Evolutionary conservation across 192 early-diverging fungal species (phyloP), one percentile per base, ranked within the genome.

Genomic region (Gamsiella multidivaricata): DNA sequence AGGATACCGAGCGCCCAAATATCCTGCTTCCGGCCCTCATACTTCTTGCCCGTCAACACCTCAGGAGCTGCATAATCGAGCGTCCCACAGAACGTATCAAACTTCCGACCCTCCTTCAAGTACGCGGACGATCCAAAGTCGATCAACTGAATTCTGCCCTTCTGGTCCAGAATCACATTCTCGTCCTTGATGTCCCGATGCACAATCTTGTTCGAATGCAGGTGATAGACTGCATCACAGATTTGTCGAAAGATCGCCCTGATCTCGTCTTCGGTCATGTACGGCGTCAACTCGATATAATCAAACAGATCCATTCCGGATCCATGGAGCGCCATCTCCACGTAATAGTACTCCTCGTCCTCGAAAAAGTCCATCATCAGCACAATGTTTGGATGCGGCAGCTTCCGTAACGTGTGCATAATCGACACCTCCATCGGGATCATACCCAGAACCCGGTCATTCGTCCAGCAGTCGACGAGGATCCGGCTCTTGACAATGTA

Each of bases 131-230:
- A 86, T 14, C 94, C 94, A 87, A 96, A 96, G 65, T 96, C 94
- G 59, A 95, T 91, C 57, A 96, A 69, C 54, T 94, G 89, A 50
- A 93, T 81, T n/a, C 66, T 73, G 51, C 82, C 79, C 18, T 70
- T 36, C 43, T 88, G 76, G 68, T 90, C 87, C 51, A 92, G 63
- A 61, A 94, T 88, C n/a, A 94, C 89, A 79, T 95, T 95, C 64
- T 95, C 94, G 56, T 95, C 94, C 75, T 95, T 95, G 73, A 95
- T 94, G 79, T 95, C 94, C 29, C 92, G 80, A 55, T 95, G 94
- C 18, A 91, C 89, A 69, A 93, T 90, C 31, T 85, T 85, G 51
- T 87, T 75, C 29, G 76, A 65, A 62, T 92, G 90, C 31, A 92
- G 54, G 72, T 91, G 89, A 45, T 75, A 41, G 14, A 92, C 83